Evolutionary conservation across 2,329 filamentous ascomycete genomes (phyloP).

Genomic region (Magnaporthiopsis rhizophila): DNA sequence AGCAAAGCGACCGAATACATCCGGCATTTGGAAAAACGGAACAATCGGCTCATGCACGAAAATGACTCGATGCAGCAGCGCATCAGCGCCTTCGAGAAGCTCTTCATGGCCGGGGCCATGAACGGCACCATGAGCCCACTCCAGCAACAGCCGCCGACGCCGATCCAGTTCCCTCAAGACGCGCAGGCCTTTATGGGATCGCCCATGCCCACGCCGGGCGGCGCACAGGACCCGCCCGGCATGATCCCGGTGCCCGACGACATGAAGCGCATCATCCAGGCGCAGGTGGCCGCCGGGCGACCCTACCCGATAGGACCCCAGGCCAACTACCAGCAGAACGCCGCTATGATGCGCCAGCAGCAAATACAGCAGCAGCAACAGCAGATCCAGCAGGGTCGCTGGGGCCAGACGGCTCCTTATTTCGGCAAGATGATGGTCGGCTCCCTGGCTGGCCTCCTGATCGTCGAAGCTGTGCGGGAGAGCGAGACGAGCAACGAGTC

Average conservation of each 20-base stretch:
- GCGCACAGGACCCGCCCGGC: slow-evolving; percentile 36
- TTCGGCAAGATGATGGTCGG: slow-evolving; percentile 83
- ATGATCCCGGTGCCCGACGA: slow-evolving; percentile 61
- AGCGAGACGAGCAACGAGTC: slow-evolving; percentile 57
- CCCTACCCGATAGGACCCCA: slow-evolving; percentile 39
- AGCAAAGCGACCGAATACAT: slow-evolving; percentile 98
- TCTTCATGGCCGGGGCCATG: slow-evolving; percentile 72
- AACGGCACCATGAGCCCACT: slow-evolving; percentile 48
- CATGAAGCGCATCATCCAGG: slow-evolving; percentile 54
- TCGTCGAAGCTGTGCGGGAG: slow-evolving; percentile 71
- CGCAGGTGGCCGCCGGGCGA: slow-evolving; percentile 45
- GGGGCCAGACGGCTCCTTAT: slow-evolving; percentile 47
- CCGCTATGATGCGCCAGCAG: slow-evolving; percentile 43
- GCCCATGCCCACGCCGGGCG: slow-evolving; percentile 32
- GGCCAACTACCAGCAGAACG: slow-evolving; percentile 27
- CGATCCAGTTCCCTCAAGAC: slow-evolving; percentile 43
- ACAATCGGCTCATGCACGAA: slow-evolving; percentile 73
- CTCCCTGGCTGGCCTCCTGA: slow-evolving; percentile 84
- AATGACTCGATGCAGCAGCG: slow-evolving; percentile 71
- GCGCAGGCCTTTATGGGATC: slow-evolving; percentile 32
- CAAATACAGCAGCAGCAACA: slow-evolving; percentile 46
- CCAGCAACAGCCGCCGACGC: slow-evolving; percentile 38
- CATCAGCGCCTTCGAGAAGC: slow-evolving; percentile 67
- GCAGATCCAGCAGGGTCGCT: slow-evolving; percentile 42
- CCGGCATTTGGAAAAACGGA: slow-evolving; percentile 83